These are phyloP conservation scores for Phytophthora colocasiae DNA, from an alignment of 352 stramenopile genomes.

Conservation along the genomic window DNA sequence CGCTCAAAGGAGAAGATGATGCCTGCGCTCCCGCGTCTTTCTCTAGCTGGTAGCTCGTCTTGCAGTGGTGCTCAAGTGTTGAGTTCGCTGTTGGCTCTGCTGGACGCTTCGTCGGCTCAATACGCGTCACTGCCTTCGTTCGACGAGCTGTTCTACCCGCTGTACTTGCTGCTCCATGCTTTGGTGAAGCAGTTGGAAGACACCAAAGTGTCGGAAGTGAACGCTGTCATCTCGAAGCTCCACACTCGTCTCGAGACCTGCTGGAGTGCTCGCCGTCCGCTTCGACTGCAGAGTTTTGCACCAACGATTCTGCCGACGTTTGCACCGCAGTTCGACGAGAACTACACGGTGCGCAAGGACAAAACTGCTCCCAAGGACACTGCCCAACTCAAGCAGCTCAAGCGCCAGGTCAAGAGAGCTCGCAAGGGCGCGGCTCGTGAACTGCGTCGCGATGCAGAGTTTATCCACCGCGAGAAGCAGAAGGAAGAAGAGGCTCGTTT, in stretches of 20 bases:
- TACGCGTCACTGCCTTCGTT: conserved; percentile 77
- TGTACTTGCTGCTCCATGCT: conserved; percentile 74
- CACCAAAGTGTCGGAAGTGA: conserved; percentile 29
- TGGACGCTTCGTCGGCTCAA: conserved; percentile 53
- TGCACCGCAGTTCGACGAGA: conserved; percentile 91
- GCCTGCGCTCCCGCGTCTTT: conserved; percentile 46
- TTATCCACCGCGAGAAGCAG: conserved; percentile 94
- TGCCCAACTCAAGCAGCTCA: conserved; percentile 91
- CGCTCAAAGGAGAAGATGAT: conserved; percentile 24
- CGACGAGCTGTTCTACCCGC: conserved; percentile 77
- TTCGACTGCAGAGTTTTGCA: conserved; percentile 82
- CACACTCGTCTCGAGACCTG: conserved; percentile 53
- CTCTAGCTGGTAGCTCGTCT: conserved; percentile 49
- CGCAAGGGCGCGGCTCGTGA: conserved; percentile 96
- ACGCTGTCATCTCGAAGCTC: conserved; percentile 55
- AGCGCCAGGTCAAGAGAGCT: conserved; percentile 96
- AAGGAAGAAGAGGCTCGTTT: conserved; percentile 84
- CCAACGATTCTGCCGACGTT: conserved; percentile 80
- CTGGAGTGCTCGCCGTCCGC: conserved; percentile 57
- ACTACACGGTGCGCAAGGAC: conserved; percentile 94
- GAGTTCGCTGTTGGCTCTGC: conserved; percentile 50
- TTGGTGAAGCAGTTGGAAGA: conserved; percentile 52
- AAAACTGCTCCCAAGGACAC: conserved; percentile 84
- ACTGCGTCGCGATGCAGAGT: conserved; percentile 93
- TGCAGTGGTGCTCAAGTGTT: conserved; percentile 56